Evolutionary conservation across 2,329 filamentous ascomycete genomes (phyloP).

Genomic region (Coniochaeta sp.): DNA sequence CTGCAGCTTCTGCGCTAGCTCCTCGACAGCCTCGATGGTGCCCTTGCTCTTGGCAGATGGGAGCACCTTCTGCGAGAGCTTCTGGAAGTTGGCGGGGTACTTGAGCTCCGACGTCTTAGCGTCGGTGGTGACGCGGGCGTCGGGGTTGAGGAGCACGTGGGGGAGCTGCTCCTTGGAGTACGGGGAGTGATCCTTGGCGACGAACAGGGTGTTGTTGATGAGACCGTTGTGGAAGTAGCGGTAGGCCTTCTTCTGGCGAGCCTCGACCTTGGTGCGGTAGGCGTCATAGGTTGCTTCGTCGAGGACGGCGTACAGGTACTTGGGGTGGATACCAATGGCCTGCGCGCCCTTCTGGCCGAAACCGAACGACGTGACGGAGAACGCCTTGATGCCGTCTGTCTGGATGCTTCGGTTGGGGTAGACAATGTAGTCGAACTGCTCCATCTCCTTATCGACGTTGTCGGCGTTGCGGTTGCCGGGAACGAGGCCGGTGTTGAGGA

Average conservation of each 20-base stretch:
- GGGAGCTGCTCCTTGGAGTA: slow-evolving; percentile 84
- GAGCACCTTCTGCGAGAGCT: slow-evolving; percentile 48
- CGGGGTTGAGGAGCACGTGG: slow-evolving; percentile 87
- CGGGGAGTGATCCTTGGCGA: slow-evolving; percentile 85
- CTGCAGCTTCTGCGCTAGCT: slow-evolving; percentile 60
- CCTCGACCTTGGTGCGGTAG: slow-evolving; percentile 84
- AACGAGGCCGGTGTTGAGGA: slow-evolving; percentile 87
- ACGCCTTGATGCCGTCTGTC: slow-evolving; percentile 96
- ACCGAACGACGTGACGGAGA: slow-evolving; percentile 97
- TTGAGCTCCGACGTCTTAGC: slow-evolving; percentile 78
- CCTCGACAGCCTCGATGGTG: slow-evolving; percentile 70
- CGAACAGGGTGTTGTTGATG: slow-evolving; percentile 97
- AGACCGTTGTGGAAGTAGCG: slow-evolving; percentile 97
- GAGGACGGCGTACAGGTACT: slow-evolving; percentile 91
- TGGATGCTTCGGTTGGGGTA: slow-evolving; percentile 94
- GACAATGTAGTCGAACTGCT: slow-evolving; percentile 95
- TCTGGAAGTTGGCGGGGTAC: slow-evolving; percentile 65
- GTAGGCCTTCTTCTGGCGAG: slow-evolving; percentile 97
- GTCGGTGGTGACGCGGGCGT: slow-evolving; percentile 76
- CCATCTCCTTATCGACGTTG: slow-evolving; percentile 93
- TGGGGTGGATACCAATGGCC: slow-evolving; percentile 92
- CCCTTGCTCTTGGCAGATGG: slow-evolving; percentile 44
- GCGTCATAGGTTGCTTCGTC: slow-evolving; percentile 74
- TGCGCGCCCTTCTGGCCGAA: slow-evolving; percentile 99
- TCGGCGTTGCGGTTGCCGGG: slow-evolving; percentile 97